These are phyloP conservation scores for Amanita exitialis DNA, from an alignment of 768 basidiomycete genomes.

Conservation along the genomic window DNA sequence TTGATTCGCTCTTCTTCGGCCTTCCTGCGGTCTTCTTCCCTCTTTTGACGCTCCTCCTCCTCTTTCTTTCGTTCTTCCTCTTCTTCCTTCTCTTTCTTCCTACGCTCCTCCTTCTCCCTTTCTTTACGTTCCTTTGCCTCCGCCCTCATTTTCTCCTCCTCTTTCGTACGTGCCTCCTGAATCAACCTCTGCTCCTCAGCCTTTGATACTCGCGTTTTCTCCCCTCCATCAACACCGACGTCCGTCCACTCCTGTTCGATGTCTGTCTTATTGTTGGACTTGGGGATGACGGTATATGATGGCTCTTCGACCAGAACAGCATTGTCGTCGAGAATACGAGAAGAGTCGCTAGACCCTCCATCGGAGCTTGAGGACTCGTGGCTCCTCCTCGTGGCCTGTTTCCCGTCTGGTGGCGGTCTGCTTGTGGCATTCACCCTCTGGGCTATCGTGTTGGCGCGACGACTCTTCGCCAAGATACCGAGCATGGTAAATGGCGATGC, in stretches of 20 bases:
- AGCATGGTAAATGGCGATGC: conserved; percentile 5
- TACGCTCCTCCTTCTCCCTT: neutral
- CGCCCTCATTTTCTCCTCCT: neutral
- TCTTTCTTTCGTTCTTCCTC: neutral
- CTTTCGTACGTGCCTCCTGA: neutral
- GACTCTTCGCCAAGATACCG: neutral
- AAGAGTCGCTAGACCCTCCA: neutral
- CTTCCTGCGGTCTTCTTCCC: neutral
- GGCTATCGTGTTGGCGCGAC: neutral
- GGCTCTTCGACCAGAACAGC: conserved; percentile 1
- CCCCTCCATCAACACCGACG: neutral
- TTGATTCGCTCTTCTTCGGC: neutral
- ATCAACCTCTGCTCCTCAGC: neutral
- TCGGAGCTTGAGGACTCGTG: neutral
- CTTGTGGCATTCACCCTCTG: neutral
- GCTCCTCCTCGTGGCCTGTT: neutral
- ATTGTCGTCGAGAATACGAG: neutral
- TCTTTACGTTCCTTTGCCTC: neutral
- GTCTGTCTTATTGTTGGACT: neutral
- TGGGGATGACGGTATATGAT: conserved; percentile 3
- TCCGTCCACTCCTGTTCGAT: conserved; percentile 6
- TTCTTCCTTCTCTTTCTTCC: neutral
- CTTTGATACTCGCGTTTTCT: neutral
- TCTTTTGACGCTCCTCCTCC: neutral
- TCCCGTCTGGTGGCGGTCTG: neutral